Evolutionary conservation across 371 early-diverging fungal genomes (phyloP), one percentile per base, ranked within the genome.

Genomic region (Mucor mucedo): DNA sequence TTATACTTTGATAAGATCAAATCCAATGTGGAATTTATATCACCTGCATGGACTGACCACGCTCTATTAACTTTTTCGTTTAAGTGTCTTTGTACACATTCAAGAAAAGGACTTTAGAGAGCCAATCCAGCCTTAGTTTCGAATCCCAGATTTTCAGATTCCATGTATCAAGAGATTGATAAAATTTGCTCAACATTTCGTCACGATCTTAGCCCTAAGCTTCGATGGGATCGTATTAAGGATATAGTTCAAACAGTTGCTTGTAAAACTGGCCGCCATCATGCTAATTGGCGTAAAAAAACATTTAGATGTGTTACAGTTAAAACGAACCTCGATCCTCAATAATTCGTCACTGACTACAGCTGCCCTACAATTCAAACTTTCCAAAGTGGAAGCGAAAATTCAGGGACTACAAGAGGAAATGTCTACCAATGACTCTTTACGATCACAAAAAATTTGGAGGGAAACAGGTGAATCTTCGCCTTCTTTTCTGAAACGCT

Each of bases 401-500:
- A 41, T 64, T 9, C 27, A 9, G 0, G 5, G 5, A 27, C 10
- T 58, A 33, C 65, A 64, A 53, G 11, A 64, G 27, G 65, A 64
- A 35, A 42, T 45, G 0, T 38, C 32, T 2, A 45, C 52, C 5
- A 58, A 14, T 10, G 8, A 21, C 0, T 16, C 47, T 21, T 13
- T 64, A 0, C 27, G 53, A 0, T 58, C 64, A 0, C 41, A 50
- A 13, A 33, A 50, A 30, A 27, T n/a, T 7, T 63, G 64, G 58
- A 5, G 64, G 7, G 53, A 63, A 42, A 16, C 41, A n/a, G 57
- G 58, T 6, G 64, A 63, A 30, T 29, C 16, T 3, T 63, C 64
- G 11, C 50, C 64, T 13, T 50, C 44, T 0, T 63, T 41, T 42
- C 38, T 63, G 4, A 63, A 63, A 42, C 9, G 58, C 2, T 29